Evolutionary conservation across 2,329 filamentous ascomycete genomes (phyloP), one percentile per base, ranked within the genome.

Genomic region (Cladosporium cucumerinum): DNA sequence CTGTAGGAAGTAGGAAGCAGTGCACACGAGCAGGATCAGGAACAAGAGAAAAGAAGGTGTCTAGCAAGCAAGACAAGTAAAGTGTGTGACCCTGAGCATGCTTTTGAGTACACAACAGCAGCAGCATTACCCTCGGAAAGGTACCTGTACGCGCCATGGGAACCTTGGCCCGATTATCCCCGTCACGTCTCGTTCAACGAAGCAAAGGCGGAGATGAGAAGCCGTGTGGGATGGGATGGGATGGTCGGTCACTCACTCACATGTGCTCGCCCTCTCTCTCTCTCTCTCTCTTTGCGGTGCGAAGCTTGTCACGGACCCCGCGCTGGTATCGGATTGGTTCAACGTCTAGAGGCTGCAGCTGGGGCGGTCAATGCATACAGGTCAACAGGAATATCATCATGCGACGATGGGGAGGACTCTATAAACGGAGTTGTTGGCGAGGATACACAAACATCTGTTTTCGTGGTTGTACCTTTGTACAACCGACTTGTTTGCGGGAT

Each of bases 71-170:
- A 21, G 39, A 28, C 10, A 25, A 52, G 23, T 26, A 26, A 43
- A n/a, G 36, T 21, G 36, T 43, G 36, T 46, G 39, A 46, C 39
- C 39, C 39, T 46, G 7, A 11, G 39, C 39, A 46, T 46, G 39
- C 39, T 46, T 46, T 46, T 46, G 39, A 46, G 39, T 46, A n/a
- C n/a, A 21, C 39, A 28, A 16, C 14, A 51, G 46, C 36, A 23
- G n/a, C 59, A 30, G 30, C 60, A 36, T 55, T 62, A 62, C 60
- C 60, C 60, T 62, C 60, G 60, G 60, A 55, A 62, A 62, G 60
- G 49, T 62, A 62, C 60, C 49, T 28, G 23, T 54, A 34, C 26
- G 59, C 46, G 46, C 21, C 59, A 30, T 28, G 26, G 14, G 23
- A 28, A n/a, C 39, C 39, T 46, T 46, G 18, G 59, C 34, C 60